A percentile compares a stretch with the other conserved stretches of the same genome.
Conservation (phyloP, 2,329 filamentous ascomycete genomes). For the Aspergillus versicolor region DNA sequence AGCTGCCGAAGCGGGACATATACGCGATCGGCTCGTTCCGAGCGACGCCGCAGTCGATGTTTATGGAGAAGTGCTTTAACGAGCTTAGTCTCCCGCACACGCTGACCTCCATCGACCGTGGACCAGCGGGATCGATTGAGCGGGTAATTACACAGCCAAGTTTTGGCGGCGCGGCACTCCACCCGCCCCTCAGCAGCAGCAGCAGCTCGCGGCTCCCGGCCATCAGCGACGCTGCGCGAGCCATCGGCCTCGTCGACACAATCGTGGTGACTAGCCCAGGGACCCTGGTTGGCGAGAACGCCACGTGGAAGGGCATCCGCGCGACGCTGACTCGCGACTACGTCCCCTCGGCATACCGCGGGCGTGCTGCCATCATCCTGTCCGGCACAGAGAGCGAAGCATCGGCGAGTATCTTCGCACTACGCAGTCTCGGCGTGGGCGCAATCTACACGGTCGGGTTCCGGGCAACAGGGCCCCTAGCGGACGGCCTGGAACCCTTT, state of each 20-base stretch:
- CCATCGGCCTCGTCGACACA: slow-evolving; percentile 79
- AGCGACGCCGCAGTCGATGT: slow-evolving; percentile 75
- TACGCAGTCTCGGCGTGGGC: slow-evolving; percentile 71
- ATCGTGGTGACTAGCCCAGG: slow-evolving; percentile 60
- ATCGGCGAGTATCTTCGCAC: slow-evolving; percentile 73
- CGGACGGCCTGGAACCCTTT: slow-evolving; percentile 63
- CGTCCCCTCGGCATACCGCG: slow-evolving; percentile 76
- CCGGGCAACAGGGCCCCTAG: slow-evolving; percentile 59
- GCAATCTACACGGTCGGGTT: slow-evolving; percentile 86
- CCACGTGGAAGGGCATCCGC: slow-evolving; percentile 80
- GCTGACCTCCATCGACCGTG: slow-evolving; percentile 71
- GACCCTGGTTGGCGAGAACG: slow-evolving; percentile 72
- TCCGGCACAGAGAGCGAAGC: slow-evolving; percentile 73
- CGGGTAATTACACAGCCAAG: slow-evolving; percentile 68
- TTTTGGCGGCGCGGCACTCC: slow-evolving; percentile 81
- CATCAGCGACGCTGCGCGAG: slow-evolving; percentile 72
- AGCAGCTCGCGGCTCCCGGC: slow-evolving; percentile 60
- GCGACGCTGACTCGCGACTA: slow-evolving; percentile 78
- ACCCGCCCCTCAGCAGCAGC: slow-evolving; percentile 62
- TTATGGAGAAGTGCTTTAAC: slow-evolving; percentile 82
- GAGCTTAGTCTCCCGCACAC: slow-evolving; percentile 83
- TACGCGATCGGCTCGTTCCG: slow-evolving; percentile 75
- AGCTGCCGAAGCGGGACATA: slow-evolving; percentile 74
- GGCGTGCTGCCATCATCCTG: slow-evolving; percentile 72
- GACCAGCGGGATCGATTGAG: slow-evolving; percentile 66